Base-by-base conservation (phyloP, 306 rosid species). In the Prunus davidiana region DNA sequence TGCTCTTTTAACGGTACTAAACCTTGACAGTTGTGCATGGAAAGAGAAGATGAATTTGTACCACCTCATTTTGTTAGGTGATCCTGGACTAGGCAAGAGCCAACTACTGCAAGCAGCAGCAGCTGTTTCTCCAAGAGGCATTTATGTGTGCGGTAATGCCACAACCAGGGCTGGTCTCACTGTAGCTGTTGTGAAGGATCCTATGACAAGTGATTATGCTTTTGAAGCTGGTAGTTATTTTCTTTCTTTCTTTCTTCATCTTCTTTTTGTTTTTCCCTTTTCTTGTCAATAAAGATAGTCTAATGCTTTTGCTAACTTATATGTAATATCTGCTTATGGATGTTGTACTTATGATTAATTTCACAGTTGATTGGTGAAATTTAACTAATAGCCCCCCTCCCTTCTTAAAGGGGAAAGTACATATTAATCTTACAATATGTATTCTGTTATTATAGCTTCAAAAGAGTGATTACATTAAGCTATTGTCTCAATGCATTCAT, bases 81-180 rank as follows among this genome's bases (percentile, higher is more conserved):
- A 92, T 86, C 41, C 41, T 34, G 41, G 98, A 82, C 84, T 95
- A 46, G 98, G 98, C 71, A 92, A 95, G 84, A 95, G 96, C 83
- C 97, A 92, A 78, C 80, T 95, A 79, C 89, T 92, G 71, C 97
- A 92, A 90, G 98, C 98, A 70, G 96, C 98, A 46, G 91, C 97
- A 55, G 93, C 91, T 58, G 84, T 92, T 86, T 95, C 97, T 80
- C 92, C 97, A 18, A 91, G 93, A 10, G 98, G 98, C 69, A 90
- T 95, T 81, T 95, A 92, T 89, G 96, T 95, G 64, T 94, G 43
- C 73, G 98, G 98, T 47, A 95, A 95, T 83, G 97, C 95, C 69
- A 89, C 98, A 72, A 94, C 9, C 64, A 91, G 79, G 87, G 97
- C 93, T 32, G 97, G 97, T 73, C 92, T 91, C 70, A 91, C 97